Conservation (phyloP, 1,284 basidiomycete species). For the Psilocybe mexicana region DNA sequence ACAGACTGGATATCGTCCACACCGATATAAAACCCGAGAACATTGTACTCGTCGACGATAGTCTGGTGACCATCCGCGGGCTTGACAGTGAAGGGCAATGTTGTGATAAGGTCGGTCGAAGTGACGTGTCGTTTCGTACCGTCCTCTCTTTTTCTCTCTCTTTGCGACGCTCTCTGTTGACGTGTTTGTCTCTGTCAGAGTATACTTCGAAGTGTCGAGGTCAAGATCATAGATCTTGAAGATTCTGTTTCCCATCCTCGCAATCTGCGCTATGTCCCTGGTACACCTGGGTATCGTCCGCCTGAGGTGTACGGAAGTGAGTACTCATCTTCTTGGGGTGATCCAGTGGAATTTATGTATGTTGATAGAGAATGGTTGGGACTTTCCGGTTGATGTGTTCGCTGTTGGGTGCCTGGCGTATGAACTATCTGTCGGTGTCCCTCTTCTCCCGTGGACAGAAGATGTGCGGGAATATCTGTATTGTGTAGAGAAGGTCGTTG, state of each 20-base stretch:
- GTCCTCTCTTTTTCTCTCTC: background rate
- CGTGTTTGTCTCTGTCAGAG: too few relatives aligned
- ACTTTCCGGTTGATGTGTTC: background rate
- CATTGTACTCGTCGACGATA: slow-evolving; percentile 2
- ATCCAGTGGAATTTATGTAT: background rate
- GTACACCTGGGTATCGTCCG: background rate
- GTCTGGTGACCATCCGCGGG: background rate
- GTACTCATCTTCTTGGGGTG: background rate
- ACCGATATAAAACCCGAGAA: slow-evolving; percentile 1
- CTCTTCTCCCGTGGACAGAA: background rate
- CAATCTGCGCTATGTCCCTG: background rate
- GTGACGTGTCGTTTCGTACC: too few relatives aligned
- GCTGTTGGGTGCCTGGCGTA: background rate
- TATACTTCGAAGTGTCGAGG: background rate
- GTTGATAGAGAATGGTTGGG: background rate
- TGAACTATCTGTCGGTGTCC: background rate
- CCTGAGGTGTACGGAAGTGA: slow-evolving; percentile 1
- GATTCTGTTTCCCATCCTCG: background rate
- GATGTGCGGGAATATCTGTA: background rate
- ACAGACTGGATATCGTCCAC: background rate
- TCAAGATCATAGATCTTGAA: slow-evolving; percentile 4
- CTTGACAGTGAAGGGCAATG: background rate
- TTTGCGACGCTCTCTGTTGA: too few relatives aligned
- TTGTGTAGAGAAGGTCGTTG: background rate
- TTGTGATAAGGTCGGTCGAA: background rate